These are phyloP conservation scores for Sporothrix dimorphospora DNA, from an alignment of 2,329 filamentous ascomycete genomes.

Conservation along the genomic window DNA sequence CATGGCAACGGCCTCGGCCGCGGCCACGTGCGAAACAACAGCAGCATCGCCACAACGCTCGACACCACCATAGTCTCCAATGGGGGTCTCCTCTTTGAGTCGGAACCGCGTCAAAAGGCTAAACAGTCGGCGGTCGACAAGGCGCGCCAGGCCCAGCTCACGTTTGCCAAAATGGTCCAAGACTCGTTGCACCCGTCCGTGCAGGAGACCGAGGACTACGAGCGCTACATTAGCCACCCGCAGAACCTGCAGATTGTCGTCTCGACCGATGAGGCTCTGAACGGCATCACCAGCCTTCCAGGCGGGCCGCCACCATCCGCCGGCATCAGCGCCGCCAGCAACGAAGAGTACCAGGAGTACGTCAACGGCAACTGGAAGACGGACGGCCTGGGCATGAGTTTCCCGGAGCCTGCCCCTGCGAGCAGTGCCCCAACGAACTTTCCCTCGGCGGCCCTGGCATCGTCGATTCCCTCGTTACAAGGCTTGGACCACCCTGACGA, in stretches of 20 bases:
- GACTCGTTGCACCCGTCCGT: conserved; percentile 87
- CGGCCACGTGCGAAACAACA: conserved; percentile 15
- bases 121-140: conserved; percentile 71
- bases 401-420: conserved; percentile 42
- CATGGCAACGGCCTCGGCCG: neutral
- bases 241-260: conserved; percentile 84
- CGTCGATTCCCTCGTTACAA: neutral
- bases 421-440: neutral
- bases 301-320: conserved; percentile 35
- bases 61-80: conserved; percentile 29
- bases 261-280: conserved; percentile 61
- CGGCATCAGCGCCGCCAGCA: conserved; percentile 43
- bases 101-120: conserved; percentile 41
- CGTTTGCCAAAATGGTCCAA: conserved; percentile 80
- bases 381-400: conserved; percentile 50
- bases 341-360: conserved; percentile 80
- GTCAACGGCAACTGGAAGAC: conserved; percentile 69
- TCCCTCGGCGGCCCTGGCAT: conserved; percentile 36
- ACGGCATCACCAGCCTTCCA: neutral
- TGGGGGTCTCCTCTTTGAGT: conserved; percentile 28
- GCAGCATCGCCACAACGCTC: conserved; percentile 26
- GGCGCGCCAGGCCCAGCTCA: conserved; percentile 82
- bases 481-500: conserved; percentile 49
- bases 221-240: conserved; percentile 85
- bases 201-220: conserved; percentile 82